Base-by-base conservation (phyloP, 768 basidiomycete genomes). In the Kwoniella bestiolae region DNA sequence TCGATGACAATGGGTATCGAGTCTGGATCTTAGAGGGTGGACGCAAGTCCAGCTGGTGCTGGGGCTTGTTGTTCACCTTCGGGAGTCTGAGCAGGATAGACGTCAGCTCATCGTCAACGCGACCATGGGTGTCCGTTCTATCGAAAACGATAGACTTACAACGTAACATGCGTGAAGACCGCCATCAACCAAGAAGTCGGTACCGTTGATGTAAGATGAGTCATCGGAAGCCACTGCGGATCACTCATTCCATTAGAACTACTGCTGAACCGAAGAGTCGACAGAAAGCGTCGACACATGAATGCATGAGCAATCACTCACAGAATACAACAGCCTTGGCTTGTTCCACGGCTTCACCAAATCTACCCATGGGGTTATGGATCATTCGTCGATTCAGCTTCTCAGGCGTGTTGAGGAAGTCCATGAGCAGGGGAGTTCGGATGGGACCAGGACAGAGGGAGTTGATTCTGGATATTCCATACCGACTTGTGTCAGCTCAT, bases 391-490 rank as follows among this genome's bases (percentile, higher is more conserved):
- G 88, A 47, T 97, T 87, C 65, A 90, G 87, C 84, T 98, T 98
- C 85, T 99, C 96, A 49, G 89, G 84, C 21, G 96, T 97, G 82
- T 98, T 87, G 77, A 99, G 86, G 86, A 95, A 99, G 82, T 98
- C 90, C 96, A 99, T 99, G 29, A 99, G 85, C 50, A 99, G 88
- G 41, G 94, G 94, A 31, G 95, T 98, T 82, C 91, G 92, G 66
- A 99, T 86, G 34, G 95, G 94, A 14, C 95, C 91, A 94, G 63
- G 96, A 86, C 94, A 97, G 65, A 99, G 86, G 11, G 94, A 88
- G 83, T 99, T 99, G 81, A 97, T 73, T 29, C 96, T 63, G 35
- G 11, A 21, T 5, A 26, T n/a, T n/a, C n/a, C n/a, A n/a, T n/a
- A n/a, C n/a, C n/a, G n/a, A n/a, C n/a, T n/a, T n/a, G n/a, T n/a